phyloP scores from a whole-genome alignment of 768 basidiomycete genomes.

The Tylopilus plumbeoviolaceoides region DNA sequence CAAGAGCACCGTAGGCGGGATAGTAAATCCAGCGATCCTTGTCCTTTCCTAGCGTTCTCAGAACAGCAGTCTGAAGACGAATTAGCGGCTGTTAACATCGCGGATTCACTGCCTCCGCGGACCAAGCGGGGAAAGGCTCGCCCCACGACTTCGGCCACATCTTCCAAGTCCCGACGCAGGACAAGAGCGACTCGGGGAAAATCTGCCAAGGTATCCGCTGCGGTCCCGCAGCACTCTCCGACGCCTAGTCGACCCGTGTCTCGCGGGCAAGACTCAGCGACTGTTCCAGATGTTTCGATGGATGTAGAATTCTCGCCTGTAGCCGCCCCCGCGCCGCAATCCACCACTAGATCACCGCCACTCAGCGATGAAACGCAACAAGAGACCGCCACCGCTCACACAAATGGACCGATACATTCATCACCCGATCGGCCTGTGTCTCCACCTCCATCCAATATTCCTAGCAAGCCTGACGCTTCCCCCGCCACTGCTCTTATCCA shows the following conservation, averaged over 20 bases:
- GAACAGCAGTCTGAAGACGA: conserved; percentile 26
- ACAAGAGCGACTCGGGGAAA: conserved; percentile 18
- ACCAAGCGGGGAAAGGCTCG: conserved; percentile 19
- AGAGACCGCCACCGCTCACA: neutral
- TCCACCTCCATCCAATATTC: neutral
- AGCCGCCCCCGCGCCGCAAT: neutral
- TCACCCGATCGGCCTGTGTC: neutral
- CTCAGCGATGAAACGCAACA: neutral
- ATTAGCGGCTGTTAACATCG: conserved; percentile 4
- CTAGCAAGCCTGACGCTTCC: neutral
- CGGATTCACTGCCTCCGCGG: conserved; percentile 13
- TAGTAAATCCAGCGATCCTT: conserved; percentile 39
- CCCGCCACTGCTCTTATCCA: neutral
- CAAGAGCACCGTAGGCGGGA: conserved; percentile 73
- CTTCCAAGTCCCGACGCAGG: conserved; percentile 25
- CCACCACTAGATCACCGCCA: neutral
- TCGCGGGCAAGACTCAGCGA: neutral
- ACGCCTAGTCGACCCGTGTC: conserved; percentile 8
- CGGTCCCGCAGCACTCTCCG: conserved; percentile 10
- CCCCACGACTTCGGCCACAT: conserved; percentile 17
- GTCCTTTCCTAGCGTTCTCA: conserved; percentile 40
- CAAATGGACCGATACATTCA: neutral
- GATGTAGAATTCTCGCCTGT: neutral
- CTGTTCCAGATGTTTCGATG: neutral
- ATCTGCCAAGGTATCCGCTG: conserved; percentile 17